Percentiles rank a stretch among this genome's conserved stretches.
Conservation (phyloP, 164 flowering plant species). For the Platanus orientalis region DNA sequence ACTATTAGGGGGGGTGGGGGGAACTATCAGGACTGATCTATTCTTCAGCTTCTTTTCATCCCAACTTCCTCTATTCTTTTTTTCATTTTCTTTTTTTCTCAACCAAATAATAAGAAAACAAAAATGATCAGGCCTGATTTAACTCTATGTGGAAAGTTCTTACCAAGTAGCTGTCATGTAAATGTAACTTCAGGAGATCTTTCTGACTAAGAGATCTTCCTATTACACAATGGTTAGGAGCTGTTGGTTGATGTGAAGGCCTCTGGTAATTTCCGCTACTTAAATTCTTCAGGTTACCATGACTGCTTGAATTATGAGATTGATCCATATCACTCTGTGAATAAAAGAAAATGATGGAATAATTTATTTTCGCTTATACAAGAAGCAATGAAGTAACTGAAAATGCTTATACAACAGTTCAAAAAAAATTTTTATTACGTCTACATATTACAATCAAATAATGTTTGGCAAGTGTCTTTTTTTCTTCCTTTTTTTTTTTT, state of each 20-base stretch:
- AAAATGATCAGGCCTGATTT: not conserved
- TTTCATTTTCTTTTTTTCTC: no score
- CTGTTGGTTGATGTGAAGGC: slow-evolving; percentile 26
- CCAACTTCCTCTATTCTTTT: no score
- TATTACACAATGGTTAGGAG: slow-evolving; percentile 34
- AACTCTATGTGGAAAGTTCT: slow-evolving; percentile 16
- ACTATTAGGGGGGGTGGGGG: no score
- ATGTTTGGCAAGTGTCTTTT: no score
- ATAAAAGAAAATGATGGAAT: slow-evolving; percentile 6
- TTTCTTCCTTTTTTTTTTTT: no score
- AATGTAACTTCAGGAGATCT: slow-evolving; percentile 45
- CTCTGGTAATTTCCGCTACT: slow-evolving; percentile 26
- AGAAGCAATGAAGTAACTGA: no score
- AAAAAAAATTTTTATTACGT: no score
- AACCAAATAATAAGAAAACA: not conserved
- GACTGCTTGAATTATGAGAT: slow-evolving; percentile 27
- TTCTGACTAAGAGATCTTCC: slow-evolving; percentile 69
- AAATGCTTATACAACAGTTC: no score
- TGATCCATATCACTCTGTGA: slow-evolving; percentile 61
- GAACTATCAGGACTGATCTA: no score
- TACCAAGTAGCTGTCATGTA: slow-evolving; percentile 72
- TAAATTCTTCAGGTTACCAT: slow-evolving; percentile 25
- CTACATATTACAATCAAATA: no score
- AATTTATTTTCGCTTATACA: no score
- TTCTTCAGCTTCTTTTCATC: no score